Evolutionary conservation across 306 rosid genomes (phyloP).

Genomic region (Cercis canadensis): DNA sequence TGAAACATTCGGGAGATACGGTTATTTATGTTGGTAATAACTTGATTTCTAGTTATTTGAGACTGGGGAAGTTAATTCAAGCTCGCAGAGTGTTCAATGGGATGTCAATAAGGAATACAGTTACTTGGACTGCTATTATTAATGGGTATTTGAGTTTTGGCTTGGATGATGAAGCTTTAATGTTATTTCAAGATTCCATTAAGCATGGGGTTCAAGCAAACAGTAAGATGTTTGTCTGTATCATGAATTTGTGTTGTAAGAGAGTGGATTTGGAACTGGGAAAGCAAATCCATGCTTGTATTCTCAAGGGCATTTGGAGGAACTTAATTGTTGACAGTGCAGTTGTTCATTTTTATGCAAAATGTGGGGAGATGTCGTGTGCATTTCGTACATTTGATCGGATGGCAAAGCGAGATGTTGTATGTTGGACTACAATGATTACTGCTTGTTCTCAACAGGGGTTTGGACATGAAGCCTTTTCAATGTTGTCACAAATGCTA

Average conservation of each 20-base stretch:
- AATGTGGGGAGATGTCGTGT: constrained; percentile 61
- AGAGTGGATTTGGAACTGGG: constrained; percentile 71
- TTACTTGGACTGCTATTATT: constrained; percentile 90
- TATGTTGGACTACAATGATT: constrained; percentile 88
- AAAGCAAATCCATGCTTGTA: constrained; percentile 69
- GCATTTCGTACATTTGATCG: constrained; percentile 68
- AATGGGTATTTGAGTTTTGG: constrained; percentile 68
- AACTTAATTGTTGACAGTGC: constrained; percentile 78
- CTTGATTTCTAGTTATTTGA: constrained; percentile 70
- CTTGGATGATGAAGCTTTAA: constrained; percentile 70
- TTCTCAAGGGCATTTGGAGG: constrained; percentile 70
- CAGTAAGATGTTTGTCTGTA: constrained; percentile 77
- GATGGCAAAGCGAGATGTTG: constrained; percentile 68
- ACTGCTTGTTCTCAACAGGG: constrained; percentile 92
- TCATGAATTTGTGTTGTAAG: constrained; percentile 70
- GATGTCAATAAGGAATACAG: constrained; percentile 67
- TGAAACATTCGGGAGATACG: constrained; percentile 48
- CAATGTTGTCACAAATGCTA: constrained; percentile 64
- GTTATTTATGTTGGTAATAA: constrained; percentile 69
- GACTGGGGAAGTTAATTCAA: constrained; percentile 51
- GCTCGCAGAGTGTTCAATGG: constrained; percentile 79
- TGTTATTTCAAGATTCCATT: constrained; percentile 58
- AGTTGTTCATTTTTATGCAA: constrained; percentile 72
- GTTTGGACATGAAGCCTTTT: constrained; percentile 65
- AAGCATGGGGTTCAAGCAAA: constrained; percentile 58